Percentiles rank a stretch among this genome's conserved stretches.
These are phyloP conservation scores for Mucor lusitanicus DNA, from an alignment of 371 early-diverging fungal genomes.

Conservation along the genomic window DNA sequence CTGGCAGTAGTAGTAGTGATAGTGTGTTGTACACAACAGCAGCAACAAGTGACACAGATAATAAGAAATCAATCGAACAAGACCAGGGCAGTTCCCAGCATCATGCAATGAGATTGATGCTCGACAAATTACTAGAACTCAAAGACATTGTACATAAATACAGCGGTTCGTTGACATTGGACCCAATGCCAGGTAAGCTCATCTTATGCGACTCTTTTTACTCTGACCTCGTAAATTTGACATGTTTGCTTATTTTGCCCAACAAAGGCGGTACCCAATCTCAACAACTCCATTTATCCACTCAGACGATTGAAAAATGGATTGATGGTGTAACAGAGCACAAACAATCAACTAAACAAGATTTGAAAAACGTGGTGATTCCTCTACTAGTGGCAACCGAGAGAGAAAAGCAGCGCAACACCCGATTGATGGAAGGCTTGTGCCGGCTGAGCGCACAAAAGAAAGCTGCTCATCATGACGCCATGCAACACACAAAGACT, in stretches of 20 bases:
- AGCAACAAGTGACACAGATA: conserved; percentile 1
- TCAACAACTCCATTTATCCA: conserved; percentile 2
- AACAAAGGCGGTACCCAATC: neutral
- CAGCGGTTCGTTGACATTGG: neutral
- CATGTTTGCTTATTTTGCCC: neutral
- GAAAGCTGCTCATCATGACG: neutral
- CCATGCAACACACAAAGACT: neutral
- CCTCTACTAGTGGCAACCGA: neutral
- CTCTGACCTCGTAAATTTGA: neutral
- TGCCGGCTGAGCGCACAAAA: neutral
- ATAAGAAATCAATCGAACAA: neutral
- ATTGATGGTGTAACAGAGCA: conserved; percentile 14
- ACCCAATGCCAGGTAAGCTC: neutral
- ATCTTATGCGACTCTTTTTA: neutral
- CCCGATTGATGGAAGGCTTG: conserved; percentile 2
- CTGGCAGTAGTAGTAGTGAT: neutral
- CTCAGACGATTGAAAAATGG: conserved; percentile 19
- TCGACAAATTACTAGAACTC: conserved; percentile 3
- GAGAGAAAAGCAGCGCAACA: neutral
- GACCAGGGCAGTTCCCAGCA: neutral
- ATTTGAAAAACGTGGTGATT: conserved; percentile 11
- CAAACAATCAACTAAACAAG: conserved; percentile 12
- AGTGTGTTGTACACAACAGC: neutral
- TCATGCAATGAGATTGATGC: neutral
- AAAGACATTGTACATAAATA: neutral